Evolutionary conservation across 352 stramenopile genomes (phyloP).

Genomic region (Discostella stelligera): DNA sequence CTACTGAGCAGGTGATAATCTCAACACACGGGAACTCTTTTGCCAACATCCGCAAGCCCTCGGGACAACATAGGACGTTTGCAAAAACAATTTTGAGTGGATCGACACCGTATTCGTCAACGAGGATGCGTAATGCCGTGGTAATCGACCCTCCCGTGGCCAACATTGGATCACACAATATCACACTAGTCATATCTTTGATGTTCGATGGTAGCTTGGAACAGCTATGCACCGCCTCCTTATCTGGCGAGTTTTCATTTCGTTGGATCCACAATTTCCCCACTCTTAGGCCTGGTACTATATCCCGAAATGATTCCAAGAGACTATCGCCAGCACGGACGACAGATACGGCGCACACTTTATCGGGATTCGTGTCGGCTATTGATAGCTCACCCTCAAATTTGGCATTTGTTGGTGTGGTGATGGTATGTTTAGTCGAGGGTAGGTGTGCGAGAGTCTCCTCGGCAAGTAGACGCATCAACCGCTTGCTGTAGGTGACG

Average conservation of each 20-base stretch:
- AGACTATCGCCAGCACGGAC: slow-evolving; percentile 89
- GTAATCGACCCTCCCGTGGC: slow-evolving; percentile 88
- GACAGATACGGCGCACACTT: slow-evolving; percentile 91
- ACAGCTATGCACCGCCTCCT: slow-evolving; percentile 90
- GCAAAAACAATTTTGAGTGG: slow-evolving; percentile 91
- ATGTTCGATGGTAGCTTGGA: slow-evolving; percentile 91
- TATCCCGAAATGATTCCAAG: slow-evolving; percentile 88
- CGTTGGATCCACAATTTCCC: slow-evolving; percentile 98
- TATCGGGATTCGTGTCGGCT: slow-evolving; percentile 47
- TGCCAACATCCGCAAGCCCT: slow-evolving; percentile 87
- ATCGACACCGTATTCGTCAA: slow-evolving; percentile 83
- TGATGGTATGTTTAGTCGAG: slow-evolving; percentile 40
- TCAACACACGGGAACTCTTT: slow-evolving; percentile 80
- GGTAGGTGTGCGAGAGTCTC: slow-evolving; percentile 73
- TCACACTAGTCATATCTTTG: slow-evolving; percentile 83
- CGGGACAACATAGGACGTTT: slow-evolving; percentile 90
- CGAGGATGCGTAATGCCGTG: slow-evolving; percentile 89
- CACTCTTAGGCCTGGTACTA: slow-evolving; percentile 87
- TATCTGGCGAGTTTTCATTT: slow-evolving; percentile 84
- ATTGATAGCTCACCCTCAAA: slow-evolving; percentile 30
- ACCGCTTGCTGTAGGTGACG: slow-evolving; percentile 62
- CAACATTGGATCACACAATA: slow-evolving; percentile 97
- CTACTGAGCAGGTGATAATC: slow-evolving; percentile 69
- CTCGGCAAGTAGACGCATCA: slow-evolving; percentile 77
- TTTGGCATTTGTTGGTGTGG: slow-evolving; percentile 57